Base-by-base conservation (phyloP, 306 rosid species). In the Delonix regia region DNA sequence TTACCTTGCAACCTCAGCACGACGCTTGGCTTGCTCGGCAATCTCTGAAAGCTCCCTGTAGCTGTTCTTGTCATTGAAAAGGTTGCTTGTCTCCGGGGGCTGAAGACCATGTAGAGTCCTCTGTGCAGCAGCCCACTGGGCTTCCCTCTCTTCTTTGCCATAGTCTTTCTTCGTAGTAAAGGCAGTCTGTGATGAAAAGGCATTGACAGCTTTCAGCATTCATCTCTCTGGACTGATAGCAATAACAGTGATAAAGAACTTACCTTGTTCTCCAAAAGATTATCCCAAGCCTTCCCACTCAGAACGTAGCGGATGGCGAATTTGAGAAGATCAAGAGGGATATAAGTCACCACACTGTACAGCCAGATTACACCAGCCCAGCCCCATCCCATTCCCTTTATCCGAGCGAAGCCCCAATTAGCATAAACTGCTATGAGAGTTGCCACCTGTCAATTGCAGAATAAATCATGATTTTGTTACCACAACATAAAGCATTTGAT, bases 361-460 rank as follows among this genome's bases (percentile, higher is more conserved):
- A 96, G 73, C 99, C 99, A 96, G 84, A 96, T 87, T 11, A 93
- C 97, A 69, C 93, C 99, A 42, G 99, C 99, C 99, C 99, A 96
- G 33, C 99, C 97, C 99, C 98, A 96, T 72, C 99, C 99, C 78
- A 74, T 59, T 69, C 98, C 99, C 61, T 90, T 21, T 27, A 93
- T 96, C 57, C 90, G 84, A 19, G 99, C 98, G 41, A 96, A 96
- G 22, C 73, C 72, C 97, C 98, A 91, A 25, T 83, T 81, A 24
- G 98, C 98, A 85, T 96, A 93, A 21, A 96, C 99, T 49, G 98
- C 93, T 76, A 96, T 85, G 53, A 91, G 30, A 55, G 99, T 96
- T 59, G 99, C 99, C 14, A 93, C 88, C 99, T 96, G 88, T 27
- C 57, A 77, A 82, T 41, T 68, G 81, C 49, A 68, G 42, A 69